phyloP scores from a whole-genome alignment of 2,329 filamentous ascomycete species.

The Fusarium xyrophilum region DNA sequence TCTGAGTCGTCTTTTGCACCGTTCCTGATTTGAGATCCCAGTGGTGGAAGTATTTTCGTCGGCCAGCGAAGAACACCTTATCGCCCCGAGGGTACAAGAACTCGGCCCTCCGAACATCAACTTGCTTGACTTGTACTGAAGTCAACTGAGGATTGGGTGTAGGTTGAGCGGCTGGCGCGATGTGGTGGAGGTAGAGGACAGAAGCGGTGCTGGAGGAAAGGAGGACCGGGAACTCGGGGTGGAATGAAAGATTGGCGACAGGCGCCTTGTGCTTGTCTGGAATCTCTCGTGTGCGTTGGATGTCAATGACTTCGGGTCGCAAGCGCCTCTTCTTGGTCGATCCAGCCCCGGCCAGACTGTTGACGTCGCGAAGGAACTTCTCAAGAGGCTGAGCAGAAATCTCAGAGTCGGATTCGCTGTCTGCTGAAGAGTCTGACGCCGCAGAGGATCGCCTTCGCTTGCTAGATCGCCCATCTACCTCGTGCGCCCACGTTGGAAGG shows the following conservation, averaged over 20 bases:
- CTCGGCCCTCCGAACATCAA: conserved; percentile 82
- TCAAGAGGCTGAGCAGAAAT: conserved; percentile 79
- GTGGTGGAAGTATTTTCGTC: conserved; percentile 89
- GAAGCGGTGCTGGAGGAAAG: conserved; percentile 88
- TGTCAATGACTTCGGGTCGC: conserved; percentile 86
- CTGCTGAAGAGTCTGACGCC: conserved; percentile 58
- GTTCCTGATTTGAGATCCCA: conserved; percentile 86
- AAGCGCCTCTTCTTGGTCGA: conserved; percentile 71
- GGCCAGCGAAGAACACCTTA: conserved; percentile 86
- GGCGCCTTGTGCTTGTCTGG: conserved; percentile 78
- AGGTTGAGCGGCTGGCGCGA: conserved; percentile 76
- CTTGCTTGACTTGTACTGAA: conserved; percentile 83
- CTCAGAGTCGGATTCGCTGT: conserved; percentile 64
- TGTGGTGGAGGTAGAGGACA: conserved; percentile 86
- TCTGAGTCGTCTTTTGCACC: conserved; percentile 80
- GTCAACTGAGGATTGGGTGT: conserved; percentile 89
- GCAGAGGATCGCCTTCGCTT: conserved; percentile 63
- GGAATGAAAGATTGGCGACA: conserved; percentile 85
- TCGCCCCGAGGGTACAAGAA: conserved; percentile 77
- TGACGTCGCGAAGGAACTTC: conserved; percentile 77
- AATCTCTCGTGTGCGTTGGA: conserved; percentile 88
- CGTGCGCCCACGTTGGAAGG: conserved; percentile 65
- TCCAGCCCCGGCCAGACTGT: conserved; percentile 65
- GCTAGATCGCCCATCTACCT: conserved; percentile 56
- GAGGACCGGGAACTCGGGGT: conserved; percentile 85